Percentiles rank a stretch among this genome's conserved stretches.
Conservation (phyloP, 2,329 filamentous ascomycete species). For the Aplosporella prunicola region DNA sequence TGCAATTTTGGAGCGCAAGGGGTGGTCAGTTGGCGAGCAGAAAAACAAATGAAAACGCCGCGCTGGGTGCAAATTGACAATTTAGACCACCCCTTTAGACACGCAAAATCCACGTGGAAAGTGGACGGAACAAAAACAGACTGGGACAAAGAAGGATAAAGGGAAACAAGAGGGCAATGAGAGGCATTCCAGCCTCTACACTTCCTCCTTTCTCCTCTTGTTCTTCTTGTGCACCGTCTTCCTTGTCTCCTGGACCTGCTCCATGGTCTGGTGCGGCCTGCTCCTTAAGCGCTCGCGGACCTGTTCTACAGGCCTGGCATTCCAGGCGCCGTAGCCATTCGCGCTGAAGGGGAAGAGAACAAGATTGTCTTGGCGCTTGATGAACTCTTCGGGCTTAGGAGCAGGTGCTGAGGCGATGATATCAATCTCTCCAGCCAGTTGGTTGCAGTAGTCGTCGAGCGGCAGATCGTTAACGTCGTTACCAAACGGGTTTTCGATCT, state of each 20-base stretch:
- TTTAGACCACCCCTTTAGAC: too few relatives aligned
- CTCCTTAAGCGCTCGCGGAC: constrained; percentile 9
- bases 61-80: too few relatives aligned
- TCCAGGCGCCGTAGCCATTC: constrained; percentile 15
- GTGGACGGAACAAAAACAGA: too few relatives aligned
- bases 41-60: too few relatives aligned
- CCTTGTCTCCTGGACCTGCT: constrained; percentile 16
- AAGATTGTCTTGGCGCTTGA: constrained; percentile 39
- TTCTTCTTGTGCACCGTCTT: constrained; percentile 11
- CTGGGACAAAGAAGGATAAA: not conserved
- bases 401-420: constrained; percentile 54
- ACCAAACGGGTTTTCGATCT: constrained; percentile 76
- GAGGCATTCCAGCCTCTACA: not conserved
- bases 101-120: too few relatives aligned
- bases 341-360: constrained; percentile 48
- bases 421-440: constrained; percentile 65
- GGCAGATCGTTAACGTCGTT: constrained; percentile 72
- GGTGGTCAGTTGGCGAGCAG: too few relatives aligned
- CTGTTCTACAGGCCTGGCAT: constrained; percentile 3
- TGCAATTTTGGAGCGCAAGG: too few relatives aligned
- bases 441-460: constrained; percentile 65
- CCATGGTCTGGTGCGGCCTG: constrained; percentile 10
- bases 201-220: constrained; percentile 5
- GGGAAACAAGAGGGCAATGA: not conserved
- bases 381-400: constrained; percentile 45